A percentile compares a stretch with the other conserved stretches of the same genome.
These are phyloP conservation scores for Rubus parviflorus DNA, from an alignment of 306 rosid species.

Conservation along the genomic window DNA sequence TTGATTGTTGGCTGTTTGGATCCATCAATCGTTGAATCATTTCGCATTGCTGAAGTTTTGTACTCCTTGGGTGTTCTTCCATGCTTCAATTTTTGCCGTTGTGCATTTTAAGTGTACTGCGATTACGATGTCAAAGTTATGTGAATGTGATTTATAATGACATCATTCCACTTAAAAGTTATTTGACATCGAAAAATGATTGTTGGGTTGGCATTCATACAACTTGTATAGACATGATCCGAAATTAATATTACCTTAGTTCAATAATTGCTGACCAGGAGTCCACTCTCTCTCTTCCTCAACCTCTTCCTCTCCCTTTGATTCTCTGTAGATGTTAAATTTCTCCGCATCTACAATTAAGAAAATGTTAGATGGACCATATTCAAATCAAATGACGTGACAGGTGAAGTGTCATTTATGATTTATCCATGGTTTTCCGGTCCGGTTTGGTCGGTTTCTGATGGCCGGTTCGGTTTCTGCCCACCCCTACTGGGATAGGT, in stretches of 20 bases:
- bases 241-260: background rate
- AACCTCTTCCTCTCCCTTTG: background rate
- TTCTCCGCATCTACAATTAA: too few species aligned
- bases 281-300: background rate
- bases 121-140: slow-evolving; percentile 2
- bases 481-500: too few species aligned
- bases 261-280: background rate
- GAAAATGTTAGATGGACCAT: too few species aligned
- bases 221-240: slow-evolving; percentile 3
- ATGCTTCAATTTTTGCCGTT: slow-evolving; percentile 1
- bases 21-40: slow-evolving; percentile 2
- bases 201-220: background rate
- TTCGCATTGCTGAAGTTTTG: slow-evolving; percentile 7
- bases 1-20: slow-evolving; percentile 7
- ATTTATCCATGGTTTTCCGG: too few species aligned
- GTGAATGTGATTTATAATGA: background rate
- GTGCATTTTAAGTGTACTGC: slow-evolving; percentile 3
- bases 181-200: background rate
- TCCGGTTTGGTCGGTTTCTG: too few species aligned
- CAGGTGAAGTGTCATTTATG: too few species aligned
- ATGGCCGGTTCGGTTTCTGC: too few species aligned
- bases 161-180: background rate
- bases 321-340: too few species aligned
- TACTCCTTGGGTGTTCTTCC: slow-evolving; percentile 4
- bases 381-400: too few species aligned